Conservation (phyloP, 2,329 filamentous ascomycete species). For the Aspergillus alliaceus region DNA sequence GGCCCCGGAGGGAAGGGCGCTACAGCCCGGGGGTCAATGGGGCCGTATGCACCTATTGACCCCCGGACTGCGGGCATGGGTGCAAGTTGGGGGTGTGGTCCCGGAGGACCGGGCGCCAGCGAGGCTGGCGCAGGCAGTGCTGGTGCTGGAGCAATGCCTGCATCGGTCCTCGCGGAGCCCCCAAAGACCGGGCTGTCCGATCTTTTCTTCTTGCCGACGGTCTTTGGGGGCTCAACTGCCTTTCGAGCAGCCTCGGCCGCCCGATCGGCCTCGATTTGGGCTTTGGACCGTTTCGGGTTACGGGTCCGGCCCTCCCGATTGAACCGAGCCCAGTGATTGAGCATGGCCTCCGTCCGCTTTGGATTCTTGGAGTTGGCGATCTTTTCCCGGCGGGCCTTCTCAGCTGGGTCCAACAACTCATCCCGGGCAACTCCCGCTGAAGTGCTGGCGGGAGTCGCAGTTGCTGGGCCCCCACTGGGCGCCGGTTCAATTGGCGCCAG, state of each 20-base stretch:
- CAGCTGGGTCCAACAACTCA: constrained; percentile 27
- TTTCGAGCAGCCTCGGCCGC: constrained; percentile 30
- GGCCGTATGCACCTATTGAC: constrained; percentile 27
- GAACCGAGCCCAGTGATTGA: constrained; percentile 47
- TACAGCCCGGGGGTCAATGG: constrained; percentile 26
- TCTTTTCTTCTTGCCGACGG: constrained; percentile 25
- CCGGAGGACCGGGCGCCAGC: constrained; percentile 16
- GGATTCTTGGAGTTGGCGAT: constrained; percentile 47
- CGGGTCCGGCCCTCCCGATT: constrained; percentile 44
- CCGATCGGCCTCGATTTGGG: constrained; percentile 44
- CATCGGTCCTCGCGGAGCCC: constrained; percentile 19
- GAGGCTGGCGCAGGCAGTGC: constrained; percentile 12
- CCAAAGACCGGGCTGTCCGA: constrained; percentile 20
- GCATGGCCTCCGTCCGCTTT: constrained; percentile 46
- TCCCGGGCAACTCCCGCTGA: constrained; percentile 17
- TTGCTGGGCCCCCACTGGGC: constrained; percentile 9
- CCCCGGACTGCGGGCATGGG: constrained; percentile 20
- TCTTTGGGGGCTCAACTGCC: constrained; percentile 25
- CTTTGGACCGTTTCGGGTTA: constrained; percentile 46
- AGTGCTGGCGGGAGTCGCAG: constrained; percentile 11
- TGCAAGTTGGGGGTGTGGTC: constrained; percentile 17
- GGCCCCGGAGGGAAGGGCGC: constrained; percentile 18
- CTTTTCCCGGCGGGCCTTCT: constrained; percentile 37
- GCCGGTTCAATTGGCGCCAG: constrained; percentile 22
- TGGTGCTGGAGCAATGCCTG: constrained; percentile 19